These are phyloP conservation scores for Rubia peregrina DNA, from an alignment of 305 asterid genomes.

Conservation along the genomic window DNA sequence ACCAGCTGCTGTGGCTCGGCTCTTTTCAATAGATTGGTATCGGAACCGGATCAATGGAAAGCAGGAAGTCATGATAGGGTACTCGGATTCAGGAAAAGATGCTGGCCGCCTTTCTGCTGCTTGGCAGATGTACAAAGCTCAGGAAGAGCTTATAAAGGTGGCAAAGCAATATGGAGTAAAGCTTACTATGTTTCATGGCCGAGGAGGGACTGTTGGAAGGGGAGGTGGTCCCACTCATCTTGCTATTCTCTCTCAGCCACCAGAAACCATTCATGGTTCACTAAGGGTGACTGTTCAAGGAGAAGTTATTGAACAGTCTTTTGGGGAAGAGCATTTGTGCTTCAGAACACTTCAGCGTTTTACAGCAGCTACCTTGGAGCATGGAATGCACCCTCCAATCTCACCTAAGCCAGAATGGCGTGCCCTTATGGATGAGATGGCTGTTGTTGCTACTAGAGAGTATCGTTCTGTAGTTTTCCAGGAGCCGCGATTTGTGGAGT, in stretches of 20 bases:
- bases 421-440: constrained; percentile 77
- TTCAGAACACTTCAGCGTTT: constrained; percentile 82
- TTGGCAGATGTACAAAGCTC: constrained; percentile 85
- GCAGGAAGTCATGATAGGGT: constrained; percentile 93
- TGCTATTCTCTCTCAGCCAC: constrained; percentile 90
- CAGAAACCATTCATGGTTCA: constrained; percentile 81
- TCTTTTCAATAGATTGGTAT: constrained; percentile 80
- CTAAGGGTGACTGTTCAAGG: constrained; percentile 92
- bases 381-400: constrained; percentile 77
- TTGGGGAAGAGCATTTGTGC: constrained; percentile 87
- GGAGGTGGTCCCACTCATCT: constrained; percentile 97
- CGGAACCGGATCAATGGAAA: constrained; percentile 64
- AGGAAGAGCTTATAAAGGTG: constrained; percentile 81
- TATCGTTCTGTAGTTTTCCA: constrained; percentile 76
- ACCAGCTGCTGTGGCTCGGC: constrained; percentile 75
- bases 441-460: constrained; percentile 64
- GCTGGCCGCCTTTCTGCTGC: constrained; percentile 95
- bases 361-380: constrained; percentile 91
- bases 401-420: constrained; percentile 94
- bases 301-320: constrained; percentile 78
- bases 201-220: constrained; percentile 85
- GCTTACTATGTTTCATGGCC: constrained; percentile 81
- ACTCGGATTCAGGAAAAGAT: constrained; percentile 89
- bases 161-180: constrained; percentile 73
- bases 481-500: constrained; percentile 86